Base-by-base conservation (phyloP, 495 filamentous ascomycete species). In the Aspergillus affinis region DNA sequence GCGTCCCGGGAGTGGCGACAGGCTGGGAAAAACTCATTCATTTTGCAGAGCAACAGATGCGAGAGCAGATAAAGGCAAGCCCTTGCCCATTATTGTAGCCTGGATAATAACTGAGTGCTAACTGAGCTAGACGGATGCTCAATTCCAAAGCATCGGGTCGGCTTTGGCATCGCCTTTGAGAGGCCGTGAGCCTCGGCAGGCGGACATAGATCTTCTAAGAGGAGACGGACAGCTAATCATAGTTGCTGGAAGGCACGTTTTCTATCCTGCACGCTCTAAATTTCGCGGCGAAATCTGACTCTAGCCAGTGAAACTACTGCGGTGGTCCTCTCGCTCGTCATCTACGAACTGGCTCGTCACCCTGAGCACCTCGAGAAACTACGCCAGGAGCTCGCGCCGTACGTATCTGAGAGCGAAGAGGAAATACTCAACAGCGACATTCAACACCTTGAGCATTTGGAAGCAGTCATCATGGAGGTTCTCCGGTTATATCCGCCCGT, bases 391-490 rank as follows among this genome's bases (percentile, higher is more conserved):
- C 50, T 78, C 2, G 52, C n/a, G 0, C 46, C 57, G 1, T 48
- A 51, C 7, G 57, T 59, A 32, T 7, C 30, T 17, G 55, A 61
- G 2, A 15, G 21, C 20, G 45, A 19, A 0, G 53, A 41, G 13
- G 62, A 57, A 6, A 56, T 53, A 15, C 12, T 17, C 17, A 56
- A 75, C 23, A 20, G n/a, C 0, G 57, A 61, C 26, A 62, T 71
- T 30, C 63, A 71, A 23, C 55, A 64, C 47, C 56, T 69, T 10
- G 52, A 60, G 9, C 68, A 76, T 50, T 65, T 85, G 9, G 78
- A 81, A 46, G 72, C 68, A 13, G 66, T 80, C 44, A 83, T 84
- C 65, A 77, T 79, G 49, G 82, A 86, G 64, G 68, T 76, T 0
- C 62, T 84, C 45, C 67, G 82, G 4, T 65, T 86, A 23, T 73